Base-by-base conservation (phyloP, 805 yeast species). In the Schwanniomyces yamadae region DNA sequence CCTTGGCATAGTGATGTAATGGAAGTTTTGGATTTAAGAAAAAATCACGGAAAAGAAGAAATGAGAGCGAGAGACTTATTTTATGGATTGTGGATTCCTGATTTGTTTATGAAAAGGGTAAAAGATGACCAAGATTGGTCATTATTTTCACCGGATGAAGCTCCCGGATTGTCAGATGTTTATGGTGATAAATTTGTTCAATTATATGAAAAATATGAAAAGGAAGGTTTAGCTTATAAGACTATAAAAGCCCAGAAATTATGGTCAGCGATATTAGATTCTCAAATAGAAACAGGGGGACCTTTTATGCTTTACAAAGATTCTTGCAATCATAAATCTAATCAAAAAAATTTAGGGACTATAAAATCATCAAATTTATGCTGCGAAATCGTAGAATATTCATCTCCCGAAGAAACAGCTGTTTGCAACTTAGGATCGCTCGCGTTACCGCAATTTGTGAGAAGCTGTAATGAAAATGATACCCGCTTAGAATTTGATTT, bases 1-100 rank as follows among this genome's bases (percentile, higher is more conserved):
- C 97, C 99, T 37, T 91, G 99, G 99, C 99, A 91, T 57, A 77
- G 84, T 8, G 99, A 91, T 52, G 73, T 91, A 23, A 84, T 87
- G 59, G 95, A 85, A 41, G 83, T 91, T 52, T 61, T 91, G 36
- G 91, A 90, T 40, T 70, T 91, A 47, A 78, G 93, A 54, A 90
- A 91, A 66, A 91, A 89, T 55, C 96, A 90, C 57, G 98, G 97
- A 35, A 89, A 87, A 52, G 97, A 91, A 62, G 98, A 91, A 61
- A 67, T 78, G 47, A 77, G 97, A 54, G 96, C 99, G 1, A 77
- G 98, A 53, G 98, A 91, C 59, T 68, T 91, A 48, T 91, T 91
- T 69, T 80, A 84, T 54, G 98, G 95, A 5, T 71, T 91, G 33
- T 91, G 99, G 99, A 78, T 91, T 28, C 87, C 97, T 1, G 98